These are phyloP conservation scores for Gentiana macrophylla DNA, from an alignment of 257 asterid genomes.

Conservation along the genomic window DNA sequence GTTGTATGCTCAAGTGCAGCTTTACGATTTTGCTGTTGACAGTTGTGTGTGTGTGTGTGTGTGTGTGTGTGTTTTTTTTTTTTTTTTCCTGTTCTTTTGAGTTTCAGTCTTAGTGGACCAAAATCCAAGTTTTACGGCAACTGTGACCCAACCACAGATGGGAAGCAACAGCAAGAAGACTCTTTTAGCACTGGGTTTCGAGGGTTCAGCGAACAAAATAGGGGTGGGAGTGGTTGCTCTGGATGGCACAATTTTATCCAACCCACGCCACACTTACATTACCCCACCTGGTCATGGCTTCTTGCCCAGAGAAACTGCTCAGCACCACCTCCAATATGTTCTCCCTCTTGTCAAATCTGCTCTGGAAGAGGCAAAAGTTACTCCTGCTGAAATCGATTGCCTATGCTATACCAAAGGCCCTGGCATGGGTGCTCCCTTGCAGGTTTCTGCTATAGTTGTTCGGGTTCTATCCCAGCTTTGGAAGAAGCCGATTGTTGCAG, in stretches of 20 bases:
- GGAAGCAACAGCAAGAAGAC: constrained; percentile 20
- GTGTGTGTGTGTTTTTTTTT: too few relatives aligned
- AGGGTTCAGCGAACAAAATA: constrained; percentile 92
- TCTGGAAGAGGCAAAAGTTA: constrained; percentile 45
- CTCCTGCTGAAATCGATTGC: constrained; percentile 54
- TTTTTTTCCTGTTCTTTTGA: too few relatives aligned
- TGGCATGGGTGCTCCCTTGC: constrained; percentile 85
- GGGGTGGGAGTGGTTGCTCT: constrained; percentile 73
- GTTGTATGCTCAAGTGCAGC: too few relatives aligned
- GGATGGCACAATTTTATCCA: constrained; percentile 73
- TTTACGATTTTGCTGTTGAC: too few relatives aligned
- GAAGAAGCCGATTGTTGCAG: constrained; percentile 87
- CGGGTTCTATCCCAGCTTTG: constrained; percentile 84
- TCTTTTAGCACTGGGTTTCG: constrained; percentile 64
- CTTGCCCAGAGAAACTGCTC: constrained; percentile 94
- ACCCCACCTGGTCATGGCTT: constrained; percentile 98
- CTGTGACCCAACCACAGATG: neutral
- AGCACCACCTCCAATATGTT: constrained; percentile 83
- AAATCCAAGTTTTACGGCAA: too few relatives aligned
- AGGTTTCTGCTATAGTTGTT: constrained; percentile 79
- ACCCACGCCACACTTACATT: constrained; percentile 90
- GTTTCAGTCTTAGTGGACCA: too few relatives aligned
- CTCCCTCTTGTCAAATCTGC: constrained; percentile 71
- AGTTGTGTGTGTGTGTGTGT: too few relatives aligned
- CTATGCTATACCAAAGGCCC: constrained; percentile 96